These are phyloP conservation scores for Aspergillus alliaceus DNA, from an alignment of 2,329 filamentous ascomycete species.

Conservation along the genomic window DNA sequence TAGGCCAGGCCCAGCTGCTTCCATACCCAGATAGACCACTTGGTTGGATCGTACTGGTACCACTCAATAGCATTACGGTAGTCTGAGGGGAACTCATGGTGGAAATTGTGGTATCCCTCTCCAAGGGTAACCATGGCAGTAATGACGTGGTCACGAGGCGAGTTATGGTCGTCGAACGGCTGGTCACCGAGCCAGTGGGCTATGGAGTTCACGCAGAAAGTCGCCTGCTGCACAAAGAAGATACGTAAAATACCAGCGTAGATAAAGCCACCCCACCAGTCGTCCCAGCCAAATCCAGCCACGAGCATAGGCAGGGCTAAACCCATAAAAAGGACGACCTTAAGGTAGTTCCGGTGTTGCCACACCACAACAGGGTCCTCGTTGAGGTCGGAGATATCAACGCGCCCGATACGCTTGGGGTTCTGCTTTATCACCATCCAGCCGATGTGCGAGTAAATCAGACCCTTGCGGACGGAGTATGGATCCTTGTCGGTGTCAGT, in stretches of 20 bases:
- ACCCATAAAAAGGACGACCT: conserved; percentile 8
- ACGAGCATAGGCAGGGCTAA: conserved; percentile 10
- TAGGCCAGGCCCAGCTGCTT: conserved; percentile 12
- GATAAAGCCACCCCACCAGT: conserved; percentile 16
- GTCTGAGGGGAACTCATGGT: conserved; percentile 16
- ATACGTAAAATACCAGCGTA: conserved; percentile 71
- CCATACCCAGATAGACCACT: conserved; percentile 18
- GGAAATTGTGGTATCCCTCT: conserved; percentile 20
- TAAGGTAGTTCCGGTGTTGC: conserved; percentile 17
- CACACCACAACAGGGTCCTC: conserved; percentile 13
- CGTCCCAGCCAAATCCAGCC: conserved; percentile 10
- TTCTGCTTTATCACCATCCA: conserved; percentile 20
- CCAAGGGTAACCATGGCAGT: conserved; percentile 12
- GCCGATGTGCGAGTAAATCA: conserved; percentile 15
- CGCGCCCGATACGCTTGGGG: conserved; percentile 8
- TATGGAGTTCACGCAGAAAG: conserved; percentile 78
- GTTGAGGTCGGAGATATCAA: conserved; percentile 14
- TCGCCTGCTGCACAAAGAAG: conserved; percentile 77
- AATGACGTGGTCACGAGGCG: conserved; percentile 14
- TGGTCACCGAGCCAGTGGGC: conserved; percentile 53
- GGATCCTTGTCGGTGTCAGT: conserved; percentile 18
- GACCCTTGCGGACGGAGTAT: conserved; percentile 12
- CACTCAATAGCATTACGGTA: conserved; percentile 18
- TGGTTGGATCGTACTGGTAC: conserved; percentile 18
- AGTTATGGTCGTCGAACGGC: conserved; percentile 15